These are phyloP conservation scores for Xylaria longipes DNA, from an alignment of 495 filamentous ascomycete genomes.

Conservation along the genomic window DNA sequence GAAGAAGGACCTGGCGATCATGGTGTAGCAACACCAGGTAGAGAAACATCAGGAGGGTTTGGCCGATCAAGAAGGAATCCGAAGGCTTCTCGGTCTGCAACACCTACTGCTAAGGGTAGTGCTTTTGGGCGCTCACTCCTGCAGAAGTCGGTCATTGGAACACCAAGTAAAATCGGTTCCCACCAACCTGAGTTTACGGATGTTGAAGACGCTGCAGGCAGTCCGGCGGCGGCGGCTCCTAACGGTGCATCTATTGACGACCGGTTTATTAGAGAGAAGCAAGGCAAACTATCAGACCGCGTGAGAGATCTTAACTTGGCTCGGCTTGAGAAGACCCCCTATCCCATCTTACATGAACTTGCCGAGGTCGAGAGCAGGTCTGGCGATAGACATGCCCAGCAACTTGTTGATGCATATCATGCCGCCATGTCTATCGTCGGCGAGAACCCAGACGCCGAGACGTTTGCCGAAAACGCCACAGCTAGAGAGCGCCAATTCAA, in stretches of 20 bases:
- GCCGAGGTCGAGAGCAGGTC: constrained; percentile 70
- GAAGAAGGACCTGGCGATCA: constrained; percentile 54
- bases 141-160: constrained; percentile 84
- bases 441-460: constrained; percentile 64
- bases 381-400: constrained; percentile 67
- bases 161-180: constrained; percentile 64
- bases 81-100: constrained; percentile 42
- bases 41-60: constrained; percentile 56
- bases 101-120: constrained; percentile 57
- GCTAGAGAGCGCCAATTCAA: constrained; percentile 80
- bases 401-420: constrained; percentile 78
- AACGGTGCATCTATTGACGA: constrained; percentile 62
- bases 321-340: constrained; percentile 67
- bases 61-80: constrained; percentile 60
- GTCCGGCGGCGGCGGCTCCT: constrained; percentile 43
- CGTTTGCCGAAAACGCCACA: constrained; percentile 57
- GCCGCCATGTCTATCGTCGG: constrained; percentile 75
- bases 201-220: constrained; percentile 61
- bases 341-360: constrained; percentile 76
- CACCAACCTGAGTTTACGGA: constrained; percentile 70
- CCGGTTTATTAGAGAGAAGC: constrained; percentile 77
- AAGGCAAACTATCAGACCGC: constrained; percentile 75
- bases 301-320: constrained; percentile 77
- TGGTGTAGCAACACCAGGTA: constrained; percentile 62
- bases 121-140: constrained; percentile 74